Base-by-base conservation (phyloP, 768 basidiomycete species). In the Lactarius psammicola region DNA sequence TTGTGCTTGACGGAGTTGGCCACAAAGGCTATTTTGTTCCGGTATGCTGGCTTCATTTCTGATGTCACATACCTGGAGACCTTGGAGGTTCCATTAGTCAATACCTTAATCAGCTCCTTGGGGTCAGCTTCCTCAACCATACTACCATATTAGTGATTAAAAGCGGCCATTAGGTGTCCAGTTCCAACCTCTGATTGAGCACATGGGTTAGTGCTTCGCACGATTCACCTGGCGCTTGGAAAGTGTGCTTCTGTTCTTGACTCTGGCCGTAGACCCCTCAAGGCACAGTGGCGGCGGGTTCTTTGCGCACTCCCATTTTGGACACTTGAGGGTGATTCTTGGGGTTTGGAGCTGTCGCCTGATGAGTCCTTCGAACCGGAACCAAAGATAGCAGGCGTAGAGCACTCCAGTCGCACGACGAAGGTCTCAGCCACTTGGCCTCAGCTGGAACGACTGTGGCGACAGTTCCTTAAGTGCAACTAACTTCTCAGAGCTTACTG, bases 281-380 rank as follows among this genome's bases (percentile, higher is more conserved):
- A 62, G 46, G 61, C 20, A 59, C 36, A n/a, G 28, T 46, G 26
- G 31, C 11, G 17, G 31, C 4, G n/a, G 40, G 18, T 53, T 62
- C 57, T 67, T 63, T 63, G 57, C 62, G 66, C 57, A 36, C 57
- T 23, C 42, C 61, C 36, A 18, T 17, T 56, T 42, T 66, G 44
- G 60, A n/a, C 26, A 54, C 8, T 8, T 28, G 17, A 28, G 38
- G 13, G 17, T 34, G 23, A 23, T 55, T 65, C 42, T n/a, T 13
- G 26, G 38, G 40, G 46, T 54, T 31, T 53, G 33, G 23, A 49
- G 3, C 28, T 26, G 20, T 31, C 49, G n/a, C 31, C 26, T 42
- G 13, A 34, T 0, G 18, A 15, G 36, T 13, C n/a, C 36, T 31
- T 40, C 38, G 28, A 40, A 34, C 28, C 44, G 20, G 54, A 56